These are phyloP conservation scores for Fusarium devonianum DNA, from an alignment of 2,329 filamentous ascomycete genomes.

Conservation along the genomic window DNA sequence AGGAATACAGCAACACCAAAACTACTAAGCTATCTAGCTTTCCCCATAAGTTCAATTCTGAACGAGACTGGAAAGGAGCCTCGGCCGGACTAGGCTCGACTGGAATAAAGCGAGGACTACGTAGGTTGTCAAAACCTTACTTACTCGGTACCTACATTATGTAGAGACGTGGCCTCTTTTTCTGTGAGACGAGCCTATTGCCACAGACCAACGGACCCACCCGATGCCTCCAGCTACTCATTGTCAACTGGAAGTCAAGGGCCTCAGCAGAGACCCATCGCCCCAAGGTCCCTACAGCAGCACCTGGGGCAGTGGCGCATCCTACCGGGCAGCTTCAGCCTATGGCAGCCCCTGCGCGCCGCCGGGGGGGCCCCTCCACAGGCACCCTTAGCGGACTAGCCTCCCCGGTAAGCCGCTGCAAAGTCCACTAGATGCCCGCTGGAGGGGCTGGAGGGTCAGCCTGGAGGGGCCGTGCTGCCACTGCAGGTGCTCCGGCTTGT, in stretches of 20 bases:
- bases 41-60: no score
- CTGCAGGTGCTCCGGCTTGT: conserved; percentile 16
- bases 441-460: no score
- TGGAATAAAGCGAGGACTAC: conserved; percentile 1
- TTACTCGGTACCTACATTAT: not conserved
- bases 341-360: conserved; percentile 11
- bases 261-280: conserved; percentile 8
- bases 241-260: conserved; percentile 2
- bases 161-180: conserved; percentile 12
- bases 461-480: conserved; percentile 31
- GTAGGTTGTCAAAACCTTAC: no score
- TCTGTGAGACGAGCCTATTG: conserved; percentile 20
- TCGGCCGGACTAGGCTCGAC: conserved; percentile 5
- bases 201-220: conserved; percentile 16
- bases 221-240: conserved; percentile 1
- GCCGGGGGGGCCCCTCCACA: not conserved
- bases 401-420: conserved; percentile 10
- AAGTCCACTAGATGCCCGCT: conserved; percentile 19
- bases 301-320: conserved; percentile 29
- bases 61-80: conserved; percentile 17
- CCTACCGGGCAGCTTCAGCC: conserved; percentile 20
- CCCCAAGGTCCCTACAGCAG: conserved; percentile 23
- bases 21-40: no score
- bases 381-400: conserved; percentile 15
- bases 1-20: no score